phyloP scores from a whole-genome alignment of 2,329 filamentous ascomycete species.

The Ophiostoma triangulosporum region DNA sequence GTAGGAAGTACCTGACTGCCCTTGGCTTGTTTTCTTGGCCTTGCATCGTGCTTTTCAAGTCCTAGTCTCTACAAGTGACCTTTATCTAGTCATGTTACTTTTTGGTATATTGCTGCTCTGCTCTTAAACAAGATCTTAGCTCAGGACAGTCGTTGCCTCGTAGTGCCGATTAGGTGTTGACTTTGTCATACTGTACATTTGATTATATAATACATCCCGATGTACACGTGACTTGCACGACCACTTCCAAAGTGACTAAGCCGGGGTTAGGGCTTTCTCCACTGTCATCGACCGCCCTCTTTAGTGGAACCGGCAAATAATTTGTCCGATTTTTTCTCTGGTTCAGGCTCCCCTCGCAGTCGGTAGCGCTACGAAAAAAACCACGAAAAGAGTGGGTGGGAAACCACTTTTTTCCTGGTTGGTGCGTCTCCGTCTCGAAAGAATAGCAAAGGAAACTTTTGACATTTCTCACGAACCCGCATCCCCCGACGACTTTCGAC shows the following conservation, averaged over 20 bases:
- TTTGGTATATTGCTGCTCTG: too few species aligned
- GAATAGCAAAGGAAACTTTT: constrained; percentile 25
- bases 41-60: too few species aligned
- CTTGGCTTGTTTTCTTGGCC: too few species aligned
- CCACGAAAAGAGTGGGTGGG: constrained; percentile 2
- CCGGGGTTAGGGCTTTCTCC: not conserved
- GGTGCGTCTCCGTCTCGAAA: not conserved
- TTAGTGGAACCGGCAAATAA: not conserved
- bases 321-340: not conserved
- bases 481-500: not conserved
- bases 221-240: not conserved
- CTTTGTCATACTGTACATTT: too few species aligned
- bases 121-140: too few species aligned
- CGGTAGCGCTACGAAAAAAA: not conserved
- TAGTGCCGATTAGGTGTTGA: too few species aligned
- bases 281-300: not conserved
- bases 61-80: too few species aligned
- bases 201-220: not conserved
- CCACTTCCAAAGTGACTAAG: not conserved
- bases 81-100: too few species aligned
- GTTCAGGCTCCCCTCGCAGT: not conserved
- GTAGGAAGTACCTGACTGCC: too few species aligned
- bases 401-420: constrained; percentile 1
- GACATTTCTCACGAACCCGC: constrained; percentile 30
- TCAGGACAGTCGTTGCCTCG: too few species aligned